A percentile compares a stretch with the other conserved stretches of the same genome.
Evolutionary conservation across 116 monocot genomes (phyloP).

Genomic region (Cymodocea nodosa): DNA sequence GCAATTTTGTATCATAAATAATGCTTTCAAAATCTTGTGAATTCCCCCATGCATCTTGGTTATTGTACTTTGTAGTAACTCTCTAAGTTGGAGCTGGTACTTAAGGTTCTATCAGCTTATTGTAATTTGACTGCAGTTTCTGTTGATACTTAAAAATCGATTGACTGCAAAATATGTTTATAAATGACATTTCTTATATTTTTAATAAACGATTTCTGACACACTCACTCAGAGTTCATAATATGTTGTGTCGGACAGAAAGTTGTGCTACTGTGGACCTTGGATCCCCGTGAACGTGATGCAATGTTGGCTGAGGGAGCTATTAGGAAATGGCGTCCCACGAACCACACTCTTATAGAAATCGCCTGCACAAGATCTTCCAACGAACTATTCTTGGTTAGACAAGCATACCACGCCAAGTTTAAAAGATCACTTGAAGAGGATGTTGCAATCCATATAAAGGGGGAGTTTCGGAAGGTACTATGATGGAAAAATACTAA

Average conservation of each 20-base stretch:
- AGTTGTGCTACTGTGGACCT: constrained; percentile 52
- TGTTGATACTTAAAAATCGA: too few species aligned
- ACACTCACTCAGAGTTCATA: not conserved
- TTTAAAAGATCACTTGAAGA: constrained; percentile 78
- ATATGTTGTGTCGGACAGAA: constrained; percentile 25
- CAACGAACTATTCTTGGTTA: constrained; percentile 30
- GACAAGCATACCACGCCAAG: constrained; percentile 55
- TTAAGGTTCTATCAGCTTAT: too few species aligned
- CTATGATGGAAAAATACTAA: too few species aligned
- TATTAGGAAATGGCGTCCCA: constrained; percentile 24
- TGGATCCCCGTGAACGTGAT: constrained; percentile 65
- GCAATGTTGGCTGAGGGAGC: constrained; percentile 53
- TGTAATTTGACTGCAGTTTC: too few species aligned
- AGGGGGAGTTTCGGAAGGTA: constrained; percentile 53
- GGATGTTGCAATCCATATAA: constrained; percentile 61
- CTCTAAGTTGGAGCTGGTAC: too few species aligned
- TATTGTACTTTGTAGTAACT: too few species aligned
- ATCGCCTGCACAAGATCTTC: constrained; percentile 41
- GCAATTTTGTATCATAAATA: too few species aligned
- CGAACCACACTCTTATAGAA: constrained; percentile 46
- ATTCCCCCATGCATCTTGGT: too few species aligned
- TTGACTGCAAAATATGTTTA: too few species aligned
- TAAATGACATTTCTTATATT: too few species aligned
- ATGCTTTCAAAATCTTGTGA: too few species aligned
- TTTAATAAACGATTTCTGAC: not conserved